Percentiles rank a stretch among this genome's conserved stretches.
These are phyloP conservation scores for Neonectria magnoliae DNA, from an alignment of 2,329 filamentous ascomycete species.

Conservation along the genomic window DNA sequence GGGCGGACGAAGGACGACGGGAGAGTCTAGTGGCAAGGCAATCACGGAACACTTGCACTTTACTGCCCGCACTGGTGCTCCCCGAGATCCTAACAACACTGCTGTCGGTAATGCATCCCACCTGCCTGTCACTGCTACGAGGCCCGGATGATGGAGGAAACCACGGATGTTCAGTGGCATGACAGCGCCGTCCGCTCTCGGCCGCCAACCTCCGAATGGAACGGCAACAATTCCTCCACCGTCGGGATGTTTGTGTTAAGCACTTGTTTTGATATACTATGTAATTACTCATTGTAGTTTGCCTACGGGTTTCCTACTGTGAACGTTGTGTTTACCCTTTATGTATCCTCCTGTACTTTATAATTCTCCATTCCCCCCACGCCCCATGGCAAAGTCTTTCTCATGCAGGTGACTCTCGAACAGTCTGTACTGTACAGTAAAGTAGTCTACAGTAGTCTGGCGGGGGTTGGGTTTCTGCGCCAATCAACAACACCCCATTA, in stretches of 20 bases:
- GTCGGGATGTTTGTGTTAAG: background rate
- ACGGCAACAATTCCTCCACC: background rate
- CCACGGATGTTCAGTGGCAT: background rate
- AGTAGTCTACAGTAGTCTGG: too few relatives aligned
- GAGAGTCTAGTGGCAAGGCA: background rate
- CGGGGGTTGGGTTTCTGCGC: background rate
- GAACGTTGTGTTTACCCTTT: background rate
- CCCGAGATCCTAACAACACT: too few relatives aligned
- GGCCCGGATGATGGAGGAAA: background rate
- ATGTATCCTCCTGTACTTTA: too few relatives aligned
- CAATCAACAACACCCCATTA: slow-evolving; percentile 3
- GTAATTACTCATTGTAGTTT: too few relatives aligned
- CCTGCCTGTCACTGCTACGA: slow-evolving; percentile 1
- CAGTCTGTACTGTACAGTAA: background rate
- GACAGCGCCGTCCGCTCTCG: background rate
- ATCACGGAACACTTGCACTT: background rate
- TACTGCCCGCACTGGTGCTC: too few relatives aligned
- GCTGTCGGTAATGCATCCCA: background rate
- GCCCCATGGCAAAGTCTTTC: background rate
- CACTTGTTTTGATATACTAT: too few relatives aligned
- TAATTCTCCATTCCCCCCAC: too few relatives aligned
- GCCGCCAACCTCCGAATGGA: background rate
- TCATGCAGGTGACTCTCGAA: background rate
- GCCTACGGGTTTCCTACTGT: too few relatives aligned
- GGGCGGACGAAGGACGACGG: background rate